These are phyloP conservation scores for Sugiyamaella castrensis DNA, from an alignment of 1,139 yeast genomes.

Conservation along the genomic window DNA sequence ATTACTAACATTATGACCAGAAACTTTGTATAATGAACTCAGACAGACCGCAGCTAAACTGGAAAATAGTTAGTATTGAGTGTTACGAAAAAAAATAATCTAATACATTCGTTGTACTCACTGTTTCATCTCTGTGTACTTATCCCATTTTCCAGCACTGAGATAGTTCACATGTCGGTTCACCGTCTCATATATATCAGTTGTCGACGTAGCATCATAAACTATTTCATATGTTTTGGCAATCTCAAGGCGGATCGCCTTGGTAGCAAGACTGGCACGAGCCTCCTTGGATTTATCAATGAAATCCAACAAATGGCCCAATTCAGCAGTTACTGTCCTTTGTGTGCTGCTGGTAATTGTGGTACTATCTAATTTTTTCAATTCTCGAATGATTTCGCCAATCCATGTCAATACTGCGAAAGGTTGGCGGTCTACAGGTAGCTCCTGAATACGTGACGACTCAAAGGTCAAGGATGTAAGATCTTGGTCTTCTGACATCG, in stretches of 20 bases:
- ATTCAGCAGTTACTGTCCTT: slow-evolving; percentile 24
- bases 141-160: slow-evolving; percentile 33
- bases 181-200: slow-evolving; percentile 34
- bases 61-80: slow-evolving; percentile 2
- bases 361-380: slow-evolving; percentile 10
- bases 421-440: slow-evolving; percentile 27
- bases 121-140: slow-evolving; percentile 31
- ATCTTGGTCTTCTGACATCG: neutral
- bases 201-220: slow-evolving; percentile 22
- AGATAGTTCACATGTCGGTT: slow-evolving; percentile 29
- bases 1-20: slow-evolving; percentile 32
- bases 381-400: slow-evolving; percentile 35
- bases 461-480: slow-evolving; percentile 20
- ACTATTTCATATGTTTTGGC: slow-evolving; percentile 24
- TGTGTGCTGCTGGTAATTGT: slow-evolving; percentile 22
- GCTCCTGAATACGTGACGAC: slow-evolving; percentile 22
- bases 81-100: neutral
- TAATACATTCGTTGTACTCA: slow-evolving; percentile 22
- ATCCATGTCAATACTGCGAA: slow-evolving; percentile 26
- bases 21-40: slow-evolving; percentile 28
- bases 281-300: slow-evolving; percentile 23
- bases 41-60: slow-evolving; percentile 28
- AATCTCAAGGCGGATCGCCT: slow-evolving; percentile 27
- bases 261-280: slow-evolving; percentile 23
- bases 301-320: slow-evolving; percentile 23